Conservation (phyloP, 805 yeast genomes). For the Saccharomycopsis sp. region DNA sequence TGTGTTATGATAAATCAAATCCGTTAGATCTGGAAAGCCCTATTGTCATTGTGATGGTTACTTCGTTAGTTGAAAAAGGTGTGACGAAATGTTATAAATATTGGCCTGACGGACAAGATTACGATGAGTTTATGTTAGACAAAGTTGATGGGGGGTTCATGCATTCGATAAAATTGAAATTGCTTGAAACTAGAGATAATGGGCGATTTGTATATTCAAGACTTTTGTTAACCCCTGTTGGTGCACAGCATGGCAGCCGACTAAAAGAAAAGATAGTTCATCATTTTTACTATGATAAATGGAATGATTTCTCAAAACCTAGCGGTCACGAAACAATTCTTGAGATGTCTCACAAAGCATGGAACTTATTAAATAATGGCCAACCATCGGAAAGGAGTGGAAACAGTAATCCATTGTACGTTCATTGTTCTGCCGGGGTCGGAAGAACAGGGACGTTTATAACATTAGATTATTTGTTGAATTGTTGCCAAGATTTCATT, state of each 20-base stretch:
- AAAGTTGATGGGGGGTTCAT: constrained; percentile 13
- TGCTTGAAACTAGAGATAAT: neutral
- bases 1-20: constrained; percentile 55
- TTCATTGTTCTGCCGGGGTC: constrained; percentile 96
- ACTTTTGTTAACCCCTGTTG: constrained; percentile 9
- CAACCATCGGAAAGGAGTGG: neutral
- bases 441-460: constrained; percentile 92
- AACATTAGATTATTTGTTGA: constrained; percentile 48
- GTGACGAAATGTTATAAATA: constrained; percentile 73
- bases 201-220: constrained; percentile 8
- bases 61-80: constrained; percentile 64
- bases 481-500: constrained; percentile 17
- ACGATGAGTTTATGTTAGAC: constrained; percentile 18
- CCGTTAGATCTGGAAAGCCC: constrained; percentile 45
- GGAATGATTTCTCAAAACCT: constrained; percentile 81
- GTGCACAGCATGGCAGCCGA: neutral
- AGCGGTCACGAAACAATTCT: constrained; percentile 39
- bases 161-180: constrained; percentile 9
- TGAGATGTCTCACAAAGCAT: constrained; percentile 30
- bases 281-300: constrained; percentile 68
- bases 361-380: constrained; percentile 7
- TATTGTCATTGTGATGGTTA: constrained; percentile 62
- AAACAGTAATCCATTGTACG: constrained; percentile 43
- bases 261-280: constrained; percentile 28
- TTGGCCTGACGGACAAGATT: constrained; percentile 57